Conservation (phyloP, 2,329 filamentous ascomycete genomes). For the Xylariaceae sp. region DNA sequence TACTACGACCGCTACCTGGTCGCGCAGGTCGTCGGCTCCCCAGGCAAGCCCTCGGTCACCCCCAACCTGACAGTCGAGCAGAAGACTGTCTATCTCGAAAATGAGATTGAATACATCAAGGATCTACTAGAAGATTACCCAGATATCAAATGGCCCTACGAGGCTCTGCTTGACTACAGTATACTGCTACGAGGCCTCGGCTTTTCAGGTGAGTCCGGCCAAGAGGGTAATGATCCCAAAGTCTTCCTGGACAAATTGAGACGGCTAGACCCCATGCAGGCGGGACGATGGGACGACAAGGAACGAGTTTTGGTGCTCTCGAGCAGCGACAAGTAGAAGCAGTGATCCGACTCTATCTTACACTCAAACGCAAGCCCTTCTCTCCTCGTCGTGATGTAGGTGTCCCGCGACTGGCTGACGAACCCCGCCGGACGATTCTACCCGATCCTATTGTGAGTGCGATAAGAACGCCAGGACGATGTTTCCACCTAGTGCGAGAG, state of each 20-base stretch:
- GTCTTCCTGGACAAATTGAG: conserved; percentile 63
- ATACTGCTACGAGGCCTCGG: conserved; percentile 54
- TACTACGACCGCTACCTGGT: conserved; percentile 92
- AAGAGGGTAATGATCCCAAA: conserved; percentile 42
- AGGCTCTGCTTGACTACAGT: conserved; percentile 75
- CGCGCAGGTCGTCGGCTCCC: conserved; percentile 55
- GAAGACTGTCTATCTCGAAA: conserved; percentile 60
- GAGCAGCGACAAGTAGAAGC: conserved; percentile 5
- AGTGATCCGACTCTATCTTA: no score
- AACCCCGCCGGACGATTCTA: no score
- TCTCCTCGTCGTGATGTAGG: no score
- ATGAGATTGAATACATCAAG: conserved; percentile 71
- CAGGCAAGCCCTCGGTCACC: conserved; percentile 55
- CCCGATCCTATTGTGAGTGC: no score
- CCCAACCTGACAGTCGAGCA: conserved; percentile 59
- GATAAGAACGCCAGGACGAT: no score
- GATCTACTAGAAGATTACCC: conserved; percentile 58
- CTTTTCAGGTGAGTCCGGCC: conserved; percentile 36
- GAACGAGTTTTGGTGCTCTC: conserved; percentile 38
- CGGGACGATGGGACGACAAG: conserved; percentile 71
- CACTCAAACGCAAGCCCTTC: no score
- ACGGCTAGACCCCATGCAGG: conserved; percentile 68
- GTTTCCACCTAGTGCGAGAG: no score
- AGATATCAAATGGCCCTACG: conserved; percentile 74
- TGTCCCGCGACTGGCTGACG: no score